A percentile compares a stretch with the other conserved stretches of the same genome.
phyloP scores from a whole-genome alignment of 2,329 filamentous ascomycete species.

The Penicillium olsonii region DNA sequence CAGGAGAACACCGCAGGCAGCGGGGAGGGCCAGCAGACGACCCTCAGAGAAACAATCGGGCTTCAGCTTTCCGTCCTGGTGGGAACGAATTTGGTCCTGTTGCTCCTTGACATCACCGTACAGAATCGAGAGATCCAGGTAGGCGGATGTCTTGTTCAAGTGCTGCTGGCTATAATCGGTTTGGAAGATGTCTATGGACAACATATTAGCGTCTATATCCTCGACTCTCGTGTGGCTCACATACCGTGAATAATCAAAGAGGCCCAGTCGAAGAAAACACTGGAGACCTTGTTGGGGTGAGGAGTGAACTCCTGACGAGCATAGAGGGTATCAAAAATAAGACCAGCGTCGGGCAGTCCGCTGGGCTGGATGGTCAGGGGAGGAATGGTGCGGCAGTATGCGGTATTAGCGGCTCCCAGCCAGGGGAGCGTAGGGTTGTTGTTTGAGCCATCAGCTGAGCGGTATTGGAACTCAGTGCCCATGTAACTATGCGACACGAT shows the following conservation, averaged over 20 bases:
- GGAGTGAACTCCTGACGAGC: constrained; percentile 45
- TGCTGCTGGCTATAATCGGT: constrained; percentile 63
- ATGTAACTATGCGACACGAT: constrained; percentile 36
- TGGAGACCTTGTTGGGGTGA: constrained; percentile 72
- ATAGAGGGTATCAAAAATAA: constrained; percentile 50
- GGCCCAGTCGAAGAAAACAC: constrained; percentile 71
- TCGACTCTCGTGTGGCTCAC: constrained; percentile 5
- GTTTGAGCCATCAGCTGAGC: constrained; percentile 68
- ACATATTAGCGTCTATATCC: background rate
- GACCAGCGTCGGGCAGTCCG: constrained; percentile 66
- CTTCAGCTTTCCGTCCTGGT: constrained; percentile 71
- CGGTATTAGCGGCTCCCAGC: constrained; percentile 66
- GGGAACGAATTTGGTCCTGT: constrained; percentile 58
- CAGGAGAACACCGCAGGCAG: constrained; percentile 69
- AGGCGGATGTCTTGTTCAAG: constrained; percentile 68
- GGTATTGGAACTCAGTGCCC: constrained; percentile 62
- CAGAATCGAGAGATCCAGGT: constrained; percentile 70
- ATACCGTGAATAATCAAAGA: constrained; percentile 71
- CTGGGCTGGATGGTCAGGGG: constrained; percentile 62
- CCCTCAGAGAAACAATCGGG: constrained; percentile 72
- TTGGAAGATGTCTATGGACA: constrained; percentile 63
- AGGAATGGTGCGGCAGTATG: constrained; percentile 66
- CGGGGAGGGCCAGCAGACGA: constrained; percentile 69
- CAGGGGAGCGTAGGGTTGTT: constrained; percentile 69
- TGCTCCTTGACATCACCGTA: constrained; percentile 63